These are phyloP conservation scores for Lodderomyces pseudojiufengensis DNA, from an alignment of 1,139 yeast species.

Conservation along the genomic window DNA sequence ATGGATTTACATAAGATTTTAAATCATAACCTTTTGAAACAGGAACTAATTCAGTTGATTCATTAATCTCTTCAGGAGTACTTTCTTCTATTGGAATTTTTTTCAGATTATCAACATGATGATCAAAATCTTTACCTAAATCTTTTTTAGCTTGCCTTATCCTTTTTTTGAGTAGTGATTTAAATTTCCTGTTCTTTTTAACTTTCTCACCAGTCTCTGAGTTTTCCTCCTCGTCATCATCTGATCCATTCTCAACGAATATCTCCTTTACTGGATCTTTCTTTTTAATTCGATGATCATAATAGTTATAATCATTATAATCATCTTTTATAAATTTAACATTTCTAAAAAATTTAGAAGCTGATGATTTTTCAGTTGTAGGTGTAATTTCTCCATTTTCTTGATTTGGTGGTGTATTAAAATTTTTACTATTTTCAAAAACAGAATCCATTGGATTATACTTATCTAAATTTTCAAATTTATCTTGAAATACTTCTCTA, in stretches of 20 bases:
- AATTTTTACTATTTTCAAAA: slow-evolving; percentile 31
- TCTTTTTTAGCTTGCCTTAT: slow-evolving; percentile 28
- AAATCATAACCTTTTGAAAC: slow-evolving; percentile 1
- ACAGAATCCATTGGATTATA: slow-evolving; percentile 44
- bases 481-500: slow-evolving; percentile 36
- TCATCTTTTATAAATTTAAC: slow-evolving; percentile 31
- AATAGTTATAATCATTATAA: slow-evolving; percentile 38
- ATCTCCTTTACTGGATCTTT: slow-evolving; percentile 5
- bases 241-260: slow-evolving; percentile 16
- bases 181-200: slow-evolving; percentile 26
- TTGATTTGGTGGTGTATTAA: no score
- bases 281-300: slow-evolving; percentile 19
- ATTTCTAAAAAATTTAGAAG: slow-evolving; percentile 19
- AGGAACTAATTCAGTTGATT: background rate
- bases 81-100: slow-evolving; percentile 3
- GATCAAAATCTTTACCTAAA: slow-evolving; percentile 30
- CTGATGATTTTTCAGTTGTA: slow-evolving; percentile 10
- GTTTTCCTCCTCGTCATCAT: slow-evolving; percentile 20
- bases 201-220: slow-evolving; percentile 14
- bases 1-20: slow-evolving; percentile 9
- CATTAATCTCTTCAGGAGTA: no score
- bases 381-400: slow-evolving; percentile 29
- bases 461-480: slow-evolving; percentile 26
- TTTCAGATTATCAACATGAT: slow-evolving; percentile 13
- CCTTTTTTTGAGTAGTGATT: slow-evolving; percentile 23